These are phyloP conservation scores for Fusarium sp. DNA, from an alignment of 2,329 filamentous ascomycete species.

Conservation along the genomic window DNA sequence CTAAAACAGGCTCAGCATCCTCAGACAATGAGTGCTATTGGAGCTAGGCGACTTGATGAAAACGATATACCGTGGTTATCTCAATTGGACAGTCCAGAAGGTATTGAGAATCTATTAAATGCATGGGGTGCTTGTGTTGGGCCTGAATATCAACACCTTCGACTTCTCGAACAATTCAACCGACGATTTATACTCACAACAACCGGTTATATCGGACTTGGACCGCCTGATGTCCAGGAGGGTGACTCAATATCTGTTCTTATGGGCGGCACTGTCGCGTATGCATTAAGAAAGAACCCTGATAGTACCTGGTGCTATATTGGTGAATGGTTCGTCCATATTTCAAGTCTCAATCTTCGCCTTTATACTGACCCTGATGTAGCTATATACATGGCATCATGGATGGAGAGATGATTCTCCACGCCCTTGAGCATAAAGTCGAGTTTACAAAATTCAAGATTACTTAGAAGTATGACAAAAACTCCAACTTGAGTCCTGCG, in stretches of 20 bases:
- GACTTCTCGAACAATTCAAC: constrained; percentile 17
- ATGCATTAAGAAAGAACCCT: background rate
- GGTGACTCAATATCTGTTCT: constrained; percentile 8
- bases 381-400: constrained; percentile 6
- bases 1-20: too few species aligned
- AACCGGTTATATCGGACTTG: constrained; percentile 4
- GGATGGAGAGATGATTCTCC: too few species aligned
- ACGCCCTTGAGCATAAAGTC: too few species aligned
- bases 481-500: too few species aligned
- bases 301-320: constrained; percentile 2
- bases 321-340: constrained; percentile 24
- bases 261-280: background rate
- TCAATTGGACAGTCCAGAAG: background rate
- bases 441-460: too few species aligned
- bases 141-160: constrained; percentile 5
- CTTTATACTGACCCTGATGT: background rate
- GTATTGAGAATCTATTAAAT: background rate
- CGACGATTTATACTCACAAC: constrained; percentile 2
- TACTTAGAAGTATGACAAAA: too few species aligned
- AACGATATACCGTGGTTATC: too few species aligned
- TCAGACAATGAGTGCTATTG: too few species aligned
- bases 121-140: constrained; percentile 10
- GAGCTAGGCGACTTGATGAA: too few species aligned
- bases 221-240: background rate
- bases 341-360: too few species aligned